phyloP scores from a whole-genome alignment of 2,329 filamentous ascomycete genomes.

The Aspergillus tamarii region DNA sequence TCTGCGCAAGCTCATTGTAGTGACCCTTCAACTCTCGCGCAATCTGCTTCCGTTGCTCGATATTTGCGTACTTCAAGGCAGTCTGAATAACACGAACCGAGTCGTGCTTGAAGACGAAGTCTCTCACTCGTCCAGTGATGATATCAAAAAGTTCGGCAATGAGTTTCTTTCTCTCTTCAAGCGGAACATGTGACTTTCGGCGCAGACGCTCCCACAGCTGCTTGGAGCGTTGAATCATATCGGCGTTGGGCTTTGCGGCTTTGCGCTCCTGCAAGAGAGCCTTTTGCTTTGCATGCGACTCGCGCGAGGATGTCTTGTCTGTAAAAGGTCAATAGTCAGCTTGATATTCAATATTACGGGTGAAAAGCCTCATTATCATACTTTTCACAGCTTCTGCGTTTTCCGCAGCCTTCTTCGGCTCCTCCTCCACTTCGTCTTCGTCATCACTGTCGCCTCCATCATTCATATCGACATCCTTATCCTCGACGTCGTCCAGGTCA shows the following conservation, averaged over 20 bases:
- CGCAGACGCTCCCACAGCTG: slow-evolving; percentile 96
- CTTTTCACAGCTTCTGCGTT: slow-evolving; percentile 28
- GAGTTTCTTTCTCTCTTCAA: slow-evolving; percentile 83
- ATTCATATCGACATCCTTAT: slow-evolving; percentile 53
- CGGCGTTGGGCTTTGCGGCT: slow-evolving; percentile 88
- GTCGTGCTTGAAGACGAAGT: slow-evolving; percentile 98
- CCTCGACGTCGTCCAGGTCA: slow-evolving; percentile 54
- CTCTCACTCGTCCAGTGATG: slow-evolving; percentile 86
- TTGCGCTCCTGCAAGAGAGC: slow-evolving; percentile 85
- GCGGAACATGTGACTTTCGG: slow-evolving; percentile 88
- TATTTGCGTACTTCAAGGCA: slow-evolving; percentile 90
- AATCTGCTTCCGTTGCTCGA: slow-evolving; percentile 82
- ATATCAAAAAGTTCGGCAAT: slow-evolving; percentile 89
- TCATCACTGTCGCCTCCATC: slow-evolving; percentile 39
- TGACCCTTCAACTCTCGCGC: slow-evolving; percentile 82
- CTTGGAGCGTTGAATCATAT: slow-evolving; percentile 85
- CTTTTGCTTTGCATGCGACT: slow-evolving; percentile 93
- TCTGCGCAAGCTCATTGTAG: slow-evolving; percentile 84
- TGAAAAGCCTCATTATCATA: slow-evolving; percentile 30
- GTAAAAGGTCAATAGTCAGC: slow-evolving; percentile 10
- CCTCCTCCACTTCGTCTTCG: slow-evolving; percentile 32
- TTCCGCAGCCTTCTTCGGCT: slow-evolving; percentile 24
- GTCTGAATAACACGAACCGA: slow-evolving; percentile 96
- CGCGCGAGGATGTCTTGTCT: slow-evolving; percentile 74
- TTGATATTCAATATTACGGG: background rate